Evolutionary conservation across 768 basidiomycete genomes (phyloP).

Genomic region (Russula ochroleuca): DNA sequence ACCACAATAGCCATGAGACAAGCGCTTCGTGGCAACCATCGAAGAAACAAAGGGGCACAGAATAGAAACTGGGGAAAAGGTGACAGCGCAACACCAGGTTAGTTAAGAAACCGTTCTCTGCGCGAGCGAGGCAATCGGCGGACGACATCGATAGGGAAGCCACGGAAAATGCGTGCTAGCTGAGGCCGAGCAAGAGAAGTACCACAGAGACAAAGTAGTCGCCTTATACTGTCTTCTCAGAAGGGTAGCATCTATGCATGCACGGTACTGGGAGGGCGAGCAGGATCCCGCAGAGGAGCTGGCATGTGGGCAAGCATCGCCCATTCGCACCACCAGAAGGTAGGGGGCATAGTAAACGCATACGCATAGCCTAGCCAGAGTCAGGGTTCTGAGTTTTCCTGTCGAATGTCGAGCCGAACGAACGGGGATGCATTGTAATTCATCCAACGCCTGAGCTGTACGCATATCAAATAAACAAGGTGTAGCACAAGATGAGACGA

Average conservation of each 20-base stretch:
- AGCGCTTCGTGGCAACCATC: too few species aligned
- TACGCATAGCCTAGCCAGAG: background rate
- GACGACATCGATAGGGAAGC: background rate
- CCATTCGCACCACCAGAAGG: background rate
- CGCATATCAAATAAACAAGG: background rate
- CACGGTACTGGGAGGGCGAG: background rate
- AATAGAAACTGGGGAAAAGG: too few species aligned
- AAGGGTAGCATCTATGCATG: background rate
- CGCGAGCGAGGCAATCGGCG: background rate
- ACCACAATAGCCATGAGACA: too few species aligned
- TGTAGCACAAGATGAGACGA: background rate
- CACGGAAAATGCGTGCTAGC: background rate
- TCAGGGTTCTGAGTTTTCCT: background rate
- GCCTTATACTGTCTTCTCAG: background rate
- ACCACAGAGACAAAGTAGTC: background rate
- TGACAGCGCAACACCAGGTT: too few species aligned
- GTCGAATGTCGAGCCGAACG: background rate
- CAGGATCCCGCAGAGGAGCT: background rate
- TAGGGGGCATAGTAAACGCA: background rate
- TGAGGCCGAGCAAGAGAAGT: background rate
- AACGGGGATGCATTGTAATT: background rate
- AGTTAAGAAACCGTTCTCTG: background rate
- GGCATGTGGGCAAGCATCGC: background rate
- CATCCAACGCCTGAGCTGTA: background rate
- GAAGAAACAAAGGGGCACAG: too few species aligned